Conservation (phyloP, 164 flowering plant genomes). For the Umbellularia californica region DNA sequence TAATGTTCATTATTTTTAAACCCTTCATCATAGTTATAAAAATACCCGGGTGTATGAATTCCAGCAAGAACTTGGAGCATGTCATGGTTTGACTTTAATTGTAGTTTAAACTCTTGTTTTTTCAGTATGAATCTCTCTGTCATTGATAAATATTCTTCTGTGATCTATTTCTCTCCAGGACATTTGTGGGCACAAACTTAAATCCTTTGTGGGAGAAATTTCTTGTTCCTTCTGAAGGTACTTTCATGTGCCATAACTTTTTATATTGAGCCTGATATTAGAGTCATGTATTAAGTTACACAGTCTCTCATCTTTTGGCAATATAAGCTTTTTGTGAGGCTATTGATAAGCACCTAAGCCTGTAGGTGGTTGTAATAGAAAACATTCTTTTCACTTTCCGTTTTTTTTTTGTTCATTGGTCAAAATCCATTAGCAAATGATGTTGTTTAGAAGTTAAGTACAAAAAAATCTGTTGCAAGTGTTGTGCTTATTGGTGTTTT, state of each 20-base stretch:
- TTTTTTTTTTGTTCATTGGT: background rate
- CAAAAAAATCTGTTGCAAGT: background rate
- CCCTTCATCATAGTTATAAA: too few relatives aligned
- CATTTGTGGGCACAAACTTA: conserved; percentile 91
- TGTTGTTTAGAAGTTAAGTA: background rate
- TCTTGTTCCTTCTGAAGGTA: conserved; percentile 83
- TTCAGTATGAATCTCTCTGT: background rate
- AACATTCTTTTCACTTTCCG: background rate
- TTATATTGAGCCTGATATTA: background rate
- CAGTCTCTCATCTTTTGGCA: background rate
- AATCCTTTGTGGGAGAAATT: conserved; percentile 80
- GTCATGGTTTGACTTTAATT: too few relatives aligned
- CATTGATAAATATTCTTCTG: background rate
- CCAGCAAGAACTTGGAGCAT: too few relatives aligned
- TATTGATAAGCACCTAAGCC: background rate
- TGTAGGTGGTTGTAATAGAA: background rate
- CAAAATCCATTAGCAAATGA: background rate
- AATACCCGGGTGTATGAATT: too few relatives aligned
- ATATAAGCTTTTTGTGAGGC: background rate
- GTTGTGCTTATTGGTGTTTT: background rate
- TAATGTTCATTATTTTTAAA: too few relatives aligned
- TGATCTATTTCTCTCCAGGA: conserved; percentile 42
- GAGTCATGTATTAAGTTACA: background rate
- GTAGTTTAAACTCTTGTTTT: background rate
- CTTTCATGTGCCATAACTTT: conserved; percentile 6